A percentile compares a stretch with the other conserved stretches of the same genome.
phyloP scores from a whole-genome alignment of 495 filamentous ascomycete genomes.

The Amniculicola lignicola region DNA sequence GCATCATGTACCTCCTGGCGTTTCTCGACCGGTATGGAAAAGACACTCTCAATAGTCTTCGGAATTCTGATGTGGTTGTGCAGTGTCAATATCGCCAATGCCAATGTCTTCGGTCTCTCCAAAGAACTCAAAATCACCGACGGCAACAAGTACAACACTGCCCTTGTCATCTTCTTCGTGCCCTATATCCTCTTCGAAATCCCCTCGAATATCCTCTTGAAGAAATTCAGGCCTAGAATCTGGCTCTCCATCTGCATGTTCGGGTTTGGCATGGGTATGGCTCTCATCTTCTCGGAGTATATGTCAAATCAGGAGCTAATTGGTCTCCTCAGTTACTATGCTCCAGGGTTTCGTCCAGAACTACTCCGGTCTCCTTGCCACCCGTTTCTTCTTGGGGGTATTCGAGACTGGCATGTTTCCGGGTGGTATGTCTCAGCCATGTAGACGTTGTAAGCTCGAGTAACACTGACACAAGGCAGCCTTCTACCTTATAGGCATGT shows the following conservation, averaged over 20 bases:
- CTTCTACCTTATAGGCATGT: constrained; percentile 59
- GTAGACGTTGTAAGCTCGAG: background rate
- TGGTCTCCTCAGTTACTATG: constrained; percentile 65
- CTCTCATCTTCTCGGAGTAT: background rate
- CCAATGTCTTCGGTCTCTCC: constrained; percentile 59
- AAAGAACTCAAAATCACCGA: constrained; percentile 59
- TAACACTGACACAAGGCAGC: background rate
- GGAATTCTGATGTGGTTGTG: background rate
- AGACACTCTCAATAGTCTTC: background rate
- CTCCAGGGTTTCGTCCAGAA: constrained; percentile 77
- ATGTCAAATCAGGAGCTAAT: background rate
- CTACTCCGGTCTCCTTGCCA: constrained; percentile 74
- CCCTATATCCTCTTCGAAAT: constrained; percentile 87
- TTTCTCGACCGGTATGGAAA: constrained; percentile 72
- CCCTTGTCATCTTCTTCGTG: constrained; percentile 86
- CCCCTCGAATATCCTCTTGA: constrained; percentile 83
- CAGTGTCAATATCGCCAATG: constrained; percentile 48
- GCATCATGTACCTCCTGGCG: constrained; percentile 78
- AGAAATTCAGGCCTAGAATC: constrained; percentile 72
- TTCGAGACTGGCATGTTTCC: constrained; percentile 92
- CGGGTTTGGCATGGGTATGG: constrained; percentile 21
- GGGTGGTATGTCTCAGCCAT: constrained; percentile 42
- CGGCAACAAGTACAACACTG: constrained; percentile 68
- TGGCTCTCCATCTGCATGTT: constrained; percentile 48
- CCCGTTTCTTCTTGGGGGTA: constrained; percentile 79